phyloP scores from a whole-genome alignment of 176 grass and related monocot species.

The Oropetium thomaeum region DNA sequence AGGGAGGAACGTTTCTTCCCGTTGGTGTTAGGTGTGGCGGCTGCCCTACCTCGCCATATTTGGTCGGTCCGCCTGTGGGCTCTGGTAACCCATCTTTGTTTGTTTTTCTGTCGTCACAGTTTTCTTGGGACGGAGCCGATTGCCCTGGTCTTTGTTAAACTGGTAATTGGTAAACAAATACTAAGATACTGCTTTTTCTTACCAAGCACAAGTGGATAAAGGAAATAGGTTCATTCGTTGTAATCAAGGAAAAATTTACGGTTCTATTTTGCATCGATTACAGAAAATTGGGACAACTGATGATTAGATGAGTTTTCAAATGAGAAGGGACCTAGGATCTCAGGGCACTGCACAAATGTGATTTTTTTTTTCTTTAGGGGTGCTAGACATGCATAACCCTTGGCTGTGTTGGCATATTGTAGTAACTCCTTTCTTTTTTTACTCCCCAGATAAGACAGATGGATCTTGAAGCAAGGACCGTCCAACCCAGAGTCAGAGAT shows the following conservation, averaged over 20 bases:
- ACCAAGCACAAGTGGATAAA: neutral
- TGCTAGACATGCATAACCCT: neutral
- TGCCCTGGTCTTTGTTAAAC: neutral
- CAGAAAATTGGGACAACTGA: neutral
- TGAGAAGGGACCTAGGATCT: neutral
- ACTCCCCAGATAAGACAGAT: slow-evolving; percentile 79
- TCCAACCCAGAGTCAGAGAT: slow-evolving; percentile 80
- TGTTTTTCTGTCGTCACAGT: too few relatives aligned
- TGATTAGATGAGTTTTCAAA: neutral
- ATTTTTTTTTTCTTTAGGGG: neutral
- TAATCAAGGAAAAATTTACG: neutral
- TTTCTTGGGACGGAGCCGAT: neutral
- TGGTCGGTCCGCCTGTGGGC: too few relatives aligned
- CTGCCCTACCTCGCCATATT: too few relatives aligned
- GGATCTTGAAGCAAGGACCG: slow-evolving; percentile 90
- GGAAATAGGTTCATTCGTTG: neutral
- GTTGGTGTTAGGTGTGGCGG: too few relatives aligned
- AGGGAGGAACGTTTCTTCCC: too few relatives aligned
- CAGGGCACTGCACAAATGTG: neutral
- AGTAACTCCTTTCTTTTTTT: slow-evolving; percentile 16
- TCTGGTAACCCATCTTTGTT: slow-evolving; percentile 22
- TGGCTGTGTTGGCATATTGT: neutral
- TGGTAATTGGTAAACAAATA: too few relatives aligned
- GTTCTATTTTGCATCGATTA: neutral
- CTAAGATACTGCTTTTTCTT: neutral